A percentile compares a stretch with the other conserved stretches of the same genome.
Evolutionary conservation across 2,329 filamentous ascomycete species (phyloP).

Genomic region (Shiraia sp.): DNA sequence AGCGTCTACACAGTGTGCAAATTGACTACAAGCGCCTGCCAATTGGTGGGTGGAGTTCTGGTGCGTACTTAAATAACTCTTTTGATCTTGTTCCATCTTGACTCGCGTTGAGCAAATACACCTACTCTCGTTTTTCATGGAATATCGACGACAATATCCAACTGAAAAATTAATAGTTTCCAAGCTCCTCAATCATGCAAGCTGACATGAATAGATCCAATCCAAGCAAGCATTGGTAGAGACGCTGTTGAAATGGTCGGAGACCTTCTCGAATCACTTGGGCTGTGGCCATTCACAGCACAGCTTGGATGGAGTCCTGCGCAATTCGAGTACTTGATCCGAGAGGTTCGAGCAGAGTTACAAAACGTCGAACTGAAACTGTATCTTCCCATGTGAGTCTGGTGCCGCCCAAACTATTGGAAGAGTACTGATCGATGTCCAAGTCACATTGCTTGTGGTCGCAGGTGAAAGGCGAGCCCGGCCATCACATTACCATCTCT

Average conservation of each 20-base stretch:
- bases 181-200: neutral
- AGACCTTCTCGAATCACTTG: conserved; percentile 42
- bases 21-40: conserved; percentile 36
- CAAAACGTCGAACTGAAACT: conserved; percentile 35
- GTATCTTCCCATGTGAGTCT: conserved; percentile 43
- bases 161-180: neutral
- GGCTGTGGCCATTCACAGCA: conserved; percentile 43
- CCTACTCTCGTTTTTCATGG: too few relatives aligned
- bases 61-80: conserved; percentile 22
- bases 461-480: neutral
- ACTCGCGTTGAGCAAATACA: neutral
- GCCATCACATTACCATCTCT: neutral
- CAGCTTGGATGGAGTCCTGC: conserved; percentile 36
- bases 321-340: conserved; percentile 34
- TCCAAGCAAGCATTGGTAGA: conserved; percentile 32
- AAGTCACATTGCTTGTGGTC: conserved; percentile 4
- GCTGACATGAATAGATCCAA: conserved; percentile 26
- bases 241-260: conserved; percentile 33
- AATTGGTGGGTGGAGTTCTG: conserved; percentile 44
- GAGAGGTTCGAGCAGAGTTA: conserved; percentile 33
- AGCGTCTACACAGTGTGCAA: conserved; percentile 37
- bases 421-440: conserved; percentile 16
- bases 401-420: conserved; percentile 39
- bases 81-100: neutral
- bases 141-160: neutral